Evolutionary conservation across 768 basidiomycete genomes (phyloP).

Genomic region (Amanita rimosa): DNA sequence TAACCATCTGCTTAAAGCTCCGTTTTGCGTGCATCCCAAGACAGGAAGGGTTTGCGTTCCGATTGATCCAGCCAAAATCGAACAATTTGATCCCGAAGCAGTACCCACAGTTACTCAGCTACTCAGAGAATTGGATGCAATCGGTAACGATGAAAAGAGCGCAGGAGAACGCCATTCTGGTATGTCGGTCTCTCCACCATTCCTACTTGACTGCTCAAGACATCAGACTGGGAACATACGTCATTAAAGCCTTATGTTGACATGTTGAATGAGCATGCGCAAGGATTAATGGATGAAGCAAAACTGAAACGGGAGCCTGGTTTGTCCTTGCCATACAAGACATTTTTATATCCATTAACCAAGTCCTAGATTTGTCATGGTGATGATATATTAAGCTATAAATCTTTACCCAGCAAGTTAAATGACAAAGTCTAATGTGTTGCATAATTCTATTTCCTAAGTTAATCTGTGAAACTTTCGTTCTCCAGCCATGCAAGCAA

Average conservation of each 20-base stretch:
- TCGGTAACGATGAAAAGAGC: constrained; percentile 18
- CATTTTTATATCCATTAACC: background rate
- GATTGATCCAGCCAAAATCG: constrained; percentile 63
- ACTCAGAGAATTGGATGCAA: constrained; percentile 63
- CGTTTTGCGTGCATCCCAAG: constrained; percentile 94
- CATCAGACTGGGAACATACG: constrained; percentile 73
- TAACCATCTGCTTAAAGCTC: constrained; percentile 95
- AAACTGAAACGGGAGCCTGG: constrained; percentile 37
- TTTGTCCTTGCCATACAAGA: constrained; percentile 9
- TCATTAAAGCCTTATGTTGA: constrained; percentile 85
- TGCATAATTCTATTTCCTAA: constrained; percentile 5
- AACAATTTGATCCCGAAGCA: constrained; percentile 70
- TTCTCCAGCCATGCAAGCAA: constrained; percentile 41
- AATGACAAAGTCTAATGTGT: background rate
- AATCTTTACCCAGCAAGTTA: background rate
- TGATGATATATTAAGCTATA: constrained; percentile 11
- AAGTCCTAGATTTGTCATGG: constrained; percentile 21
- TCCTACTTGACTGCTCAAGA: constrained; percentile 4
- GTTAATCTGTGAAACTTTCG: constrained; percentile 23
- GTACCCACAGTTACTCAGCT: constrained; percentile 86
- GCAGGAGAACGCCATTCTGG: constrained; percentile 38
- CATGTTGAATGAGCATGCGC: constrained; percentile 70
- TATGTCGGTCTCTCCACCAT: constrained; percentile 11
- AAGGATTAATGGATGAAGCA: constrained; percentile 43
- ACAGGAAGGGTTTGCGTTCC: constrained; percentile 96